These are phyloP conservation scores for Phytophthora quininea DNA, from an alignment of 352 stramenopile species.

Conservation along the genomic window DNA sequence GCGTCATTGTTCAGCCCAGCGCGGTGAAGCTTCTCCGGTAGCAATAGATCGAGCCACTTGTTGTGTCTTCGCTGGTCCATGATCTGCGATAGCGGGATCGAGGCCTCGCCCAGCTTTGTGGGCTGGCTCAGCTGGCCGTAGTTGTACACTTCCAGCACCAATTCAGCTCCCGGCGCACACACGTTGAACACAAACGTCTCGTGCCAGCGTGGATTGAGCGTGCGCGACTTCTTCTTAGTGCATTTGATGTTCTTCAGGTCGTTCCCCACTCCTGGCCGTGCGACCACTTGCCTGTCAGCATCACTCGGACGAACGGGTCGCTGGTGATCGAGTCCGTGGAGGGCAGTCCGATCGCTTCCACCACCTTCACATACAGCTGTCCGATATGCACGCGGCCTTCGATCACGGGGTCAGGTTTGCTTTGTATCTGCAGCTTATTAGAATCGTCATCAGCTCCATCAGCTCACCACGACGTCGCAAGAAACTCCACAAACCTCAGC, in stretches of 20 bases:
- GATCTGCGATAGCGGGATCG: conserved; percentile 74
- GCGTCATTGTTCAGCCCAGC: conserved; percentile 84
- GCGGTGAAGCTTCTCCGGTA: conserved; percentile 82
- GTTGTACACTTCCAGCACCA: conserved; percentile 88
- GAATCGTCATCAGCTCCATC: not conserved
- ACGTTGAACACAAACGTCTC: conserved; percentile 91
- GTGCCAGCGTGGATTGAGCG: conserved; percentile 86
- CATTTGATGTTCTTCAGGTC: conserved; percentile 84
- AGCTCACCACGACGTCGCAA: not conserved
- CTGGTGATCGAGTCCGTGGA: conserved; percentile 90
- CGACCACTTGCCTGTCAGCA: conserved; percentile 86
- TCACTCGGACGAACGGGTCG: conserved; percentile 85
- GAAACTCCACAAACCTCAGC: conserved; percentile 47
- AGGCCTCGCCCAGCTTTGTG: conserved; percentile 83
- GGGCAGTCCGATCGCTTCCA: conserved; percentile 83
- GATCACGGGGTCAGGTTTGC: conserved; percentile 77
- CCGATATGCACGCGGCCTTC: conserved; percentile 85
- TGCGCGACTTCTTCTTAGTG: conserved; percentile 89
- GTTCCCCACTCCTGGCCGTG: conserved; percentile 84
- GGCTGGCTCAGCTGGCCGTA: conserved; percentile 82
- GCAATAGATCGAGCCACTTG: conserved; percentile 85
- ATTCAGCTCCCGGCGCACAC: conserved; percentile 77
- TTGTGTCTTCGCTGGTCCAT: conserved; percentile 89
- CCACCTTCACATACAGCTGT: conserved; percentile 87
- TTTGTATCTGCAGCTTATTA: conserved; percentile 48